Percentiles rank a stretch among this genome's conserved stretches.
Conservation (phyloP, 257 asterid genomes). For the Dorcoceras hygrometricum region DNA sequence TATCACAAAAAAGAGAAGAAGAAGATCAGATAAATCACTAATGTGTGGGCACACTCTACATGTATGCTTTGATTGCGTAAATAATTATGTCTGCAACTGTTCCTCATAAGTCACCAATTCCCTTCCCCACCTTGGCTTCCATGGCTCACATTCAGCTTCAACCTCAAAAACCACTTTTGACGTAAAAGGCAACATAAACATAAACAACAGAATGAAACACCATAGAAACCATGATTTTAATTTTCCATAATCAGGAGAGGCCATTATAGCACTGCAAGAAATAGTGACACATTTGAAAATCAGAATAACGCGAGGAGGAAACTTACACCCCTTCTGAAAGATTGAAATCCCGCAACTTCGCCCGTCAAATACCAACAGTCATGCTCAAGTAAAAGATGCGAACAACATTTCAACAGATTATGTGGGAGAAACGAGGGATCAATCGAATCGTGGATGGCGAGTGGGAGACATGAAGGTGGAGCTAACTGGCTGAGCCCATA, state of each 20-base stretch:
- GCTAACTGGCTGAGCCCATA: background rate
- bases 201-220: background rate
- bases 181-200: background rate
- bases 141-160: background rate
- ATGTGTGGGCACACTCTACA: background rate
- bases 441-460: slow-evolving; percentile 6
- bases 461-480: background rate
- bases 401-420: background rate
- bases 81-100: background rate
- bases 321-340: slow-evolving; percentile 20
- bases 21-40: background rate
- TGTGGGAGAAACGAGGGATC: slow-evolving; percentile 14
- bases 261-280: background rate
- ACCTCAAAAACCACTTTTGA: background rate
- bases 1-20: background rate
- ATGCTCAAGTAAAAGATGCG: slow-evolving; percentile 6
- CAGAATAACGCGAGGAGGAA: background rate
- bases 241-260: background rate
- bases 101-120: background rate
- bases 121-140: background rate
- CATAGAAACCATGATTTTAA: background rate
- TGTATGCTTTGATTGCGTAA: background rate
- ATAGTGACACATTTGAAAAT: background rate
- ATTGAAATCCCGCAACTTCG: background rate
- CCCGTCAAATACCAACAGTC: background rate